Base-by-base conservation (phyloP, 495 filamentous ascomycete genomes). In the Aspergillus mulundensis region DNA sequence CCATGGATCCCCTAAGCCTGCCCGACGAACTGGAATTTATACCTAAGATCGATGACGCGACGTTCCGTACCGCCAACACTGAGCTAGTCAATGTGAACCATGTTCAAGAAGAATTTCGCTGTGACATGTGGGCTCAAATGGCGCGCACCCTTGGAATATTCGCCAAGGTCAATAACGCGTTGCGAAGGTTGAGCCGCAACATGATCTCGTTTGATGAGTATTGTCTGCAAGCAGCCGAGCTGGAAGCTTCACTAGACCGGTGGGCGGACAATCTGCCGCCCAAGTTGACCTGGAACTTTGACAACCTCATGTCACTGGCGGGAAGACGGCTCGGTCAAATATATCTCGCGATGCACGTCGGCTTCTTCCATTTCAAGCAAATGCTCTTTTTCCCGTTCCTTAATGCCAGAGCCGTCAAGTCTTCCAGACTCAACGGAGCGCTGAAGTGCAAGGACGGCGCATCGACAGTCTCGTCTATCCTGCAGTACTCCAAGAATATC, bases 301-400 rank as follows among this genome's bases (percentile, higher is more conserved):
- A 53, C 21, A 61, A 66, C 16, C 43, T 66, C 14, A 59, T 48
- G 39, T 53, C 47, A 10, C 42, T 61, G 20, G 52, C 57, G 0
- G 57, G 55, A n/a, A 53, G 55, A 19, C 18, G 40, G 1, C 56
- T 65, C 51, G 56, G 62, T 19, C 56, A 57, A 48, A 64, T 60
- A 0, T 66, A 62, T 42, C 28, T 66, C 18, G 47, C 61, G 3
- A 66, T 66, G 64, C 64, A 66, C 48, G 60, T 66, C 49, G 64
- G 61, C 0, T 63, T 57, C 48, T 54, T 60, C 32, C 64, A 63
- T 36, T 63, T 66, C 21, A 54, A 55, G 14, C 64, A 67, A 41
- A 67, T 67, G 61, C 57, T 67, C 24, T 59, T 61, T 21, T 67
- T 67, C 39, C 64, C 64, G 5, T 67, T 67, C 24, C 47, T 67